These are phyloP conservation scores for Aureobasidium sp. DNA, from an alignment of 2,329 filamentous ascomycete species.

Conservation along the genomic window DNA sequence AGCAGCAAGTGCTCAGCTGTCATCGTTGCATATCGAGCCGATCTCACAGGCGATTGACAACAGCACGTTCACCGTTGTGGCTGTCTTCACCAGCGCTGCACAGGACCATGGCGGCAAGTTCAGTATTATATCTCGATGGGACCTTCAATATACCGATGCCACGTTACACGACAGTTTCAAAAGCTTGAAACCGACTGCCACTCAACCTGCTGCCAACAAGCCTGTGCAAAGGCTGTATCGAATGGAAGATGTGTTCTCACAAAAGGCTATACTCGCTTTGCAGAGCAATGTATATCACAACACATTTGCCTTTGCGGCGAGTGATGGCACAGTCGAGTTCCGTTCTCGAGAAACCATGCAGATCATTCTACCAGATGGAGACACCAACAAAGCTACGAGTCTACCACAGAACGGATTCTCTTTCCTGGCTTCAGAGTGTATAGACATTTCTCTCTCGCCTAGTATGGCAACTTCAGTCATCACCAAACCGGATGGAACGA, in stretches of 20 bases:
- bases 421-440: slow-evolving; percentile 50
- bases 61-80: slow-evolving; percentile 48
- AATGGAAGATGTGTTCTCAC: slow-evolving; percentile 56
- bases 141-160: slow-evolving; percentile 47
- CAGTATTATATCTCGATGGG: slow-evolving; percentile 77
- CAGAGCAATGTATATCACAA: slow-evolving; percentile 62
- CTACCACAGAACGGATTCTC: slow-evolving; percentile 71
- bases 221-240: slow-evolving; percentile 42
- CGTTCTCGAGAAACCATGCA: slow-evolving; percentile 67
- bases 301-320: slow-evolving; percentile 62
- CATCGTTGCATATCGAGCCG: slow-evolving; percentile 29
- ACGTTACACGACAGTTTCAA: slow-evolving; percentile 29
- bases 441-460: slow-evolving; percentile 37
- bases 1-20: slow-evolving; percentile 58
- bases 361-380: slow-evolving; percentile 51
- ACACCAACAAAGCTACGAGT: slow-evolving; percentile 56
- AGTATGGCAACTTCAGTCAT: slow-evolving; percentile 39
- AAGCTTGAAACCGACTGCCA: slow-evolving; percentile 20
- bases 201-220: slow-evolving; percentile 16
- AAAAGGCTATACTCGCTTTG: slow-evolving; percentile 62
- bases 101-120: slow-evolving; percentile 33
- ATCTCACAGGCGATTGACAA: slow-evolving; percentile 1
- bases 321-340: slow-evolving; percentile 74
- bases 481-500: slow-evolving; percentile 34
- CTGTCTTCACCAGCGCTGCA: slow-evolving; percentile 57